phyloP scores from a whole-genome alignment of 1,284 basidiomycete species.

The Cutaneotrichosporon cyanovorans region DNA sequence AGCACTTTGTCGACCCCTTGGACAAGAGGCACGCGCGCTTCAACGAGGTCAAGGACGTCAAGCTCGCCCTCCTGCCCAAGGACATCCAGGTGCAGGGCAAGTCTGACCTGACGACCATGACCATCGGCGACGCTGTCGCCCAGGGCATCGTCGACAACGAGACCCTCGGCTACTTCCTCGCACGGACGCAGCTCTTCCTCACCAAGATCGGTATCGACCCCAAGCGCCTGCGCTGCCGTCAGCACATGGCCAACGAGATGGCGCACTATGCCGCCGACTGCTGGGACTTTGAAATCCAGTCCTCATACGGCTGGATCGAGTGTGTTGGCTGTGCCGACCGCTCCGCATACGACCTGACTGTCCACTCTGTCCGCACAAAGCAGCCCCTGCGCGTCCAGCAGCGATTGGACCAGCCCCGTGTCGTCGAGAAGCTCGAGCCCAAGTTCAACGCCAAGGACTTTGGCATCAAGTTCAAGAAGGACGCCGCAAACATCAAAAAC shows the following conservation, averaged over 20 bases:
- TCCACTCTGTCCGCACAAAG: slow-evolving; percentile 53
- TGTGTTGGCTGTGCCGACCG: slow-evolving; percentile 99
- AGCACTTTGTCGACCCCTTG: slow-evolving; percentile 93
- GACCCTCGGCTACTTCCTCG: slow-evolving; percentile 96
- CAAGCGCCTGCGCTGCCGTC: slow-evolving; percentile 79
- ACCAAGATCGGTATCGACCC: slow-evolving; percentile 87
- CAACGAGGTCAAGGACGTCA: slow-evolving; percentile 67
- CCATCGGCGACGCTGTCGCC: slow-evolving; percentile 81
- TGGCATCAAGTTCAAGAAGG: slow-evolving; percentile 84
- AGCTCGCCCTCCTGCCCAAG: slow-evolving; percentile 72
- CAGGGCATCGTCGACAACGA: slow-evolving; percentile 85
- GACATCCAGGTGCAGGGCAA: slow-evolving; percentile 71
- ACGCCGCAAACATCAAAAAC: slow-evolving; percentile 66
- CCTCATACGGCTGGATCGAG: slow-evolving; percentile 94
- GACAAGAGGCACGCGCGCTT: slow-evolving; percentile 87
- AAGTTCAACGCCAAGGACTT: slow-evolving; percentile 82
- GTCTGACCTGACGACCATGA: slow-evolving; percentile 61
- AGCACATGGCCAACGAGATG: slow-evolving; percentile 98
- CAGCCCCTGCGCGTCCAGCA: slow-evolving; percentile 73
- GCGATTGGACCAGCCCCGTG: slow-evolving; percentile 70
- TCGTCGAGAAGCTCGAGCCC: slow-evolving; percentile 65
- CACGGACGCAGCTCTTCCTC: slow-evolving; percentile 84
- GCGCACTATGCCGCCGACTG: slow-evolving; percentile 98
- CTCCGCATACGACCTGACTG: slow-evolving; percentile 82
- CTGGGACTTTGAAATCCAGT: slow-evolving; percentile 98